Percentiles rank a stretch among this genome's conserved stretches.
These are phyloP conservation scores for Tephrocybe sp. DNA, from an alignment of 768 basidiomycete species.

Conservation along the genomic window DNA sequence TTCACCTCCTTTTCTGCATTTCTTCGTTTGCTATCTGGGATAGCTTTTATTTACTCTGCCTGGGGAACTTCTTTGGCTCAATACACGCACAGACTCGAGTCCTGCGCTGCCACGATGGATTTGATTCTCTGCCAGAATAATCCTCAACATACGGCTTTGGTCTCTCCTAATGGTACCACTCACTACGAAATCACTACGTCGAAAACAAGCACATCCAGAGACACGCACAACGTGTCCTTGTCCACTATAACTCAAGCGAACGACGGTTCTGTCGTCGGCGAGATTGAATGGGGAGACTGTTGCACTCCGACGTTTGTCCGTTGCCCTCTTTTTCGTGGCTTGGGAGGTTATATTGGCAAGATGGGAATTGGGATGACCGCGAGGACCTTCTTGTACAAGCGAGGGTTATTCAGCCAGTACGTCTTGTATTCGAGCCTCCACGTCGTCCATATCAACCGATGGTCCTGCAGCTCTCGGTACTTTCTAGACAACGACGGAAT, in stretches of 20 bases:
- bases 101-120: slow-evolving; percentile 34
- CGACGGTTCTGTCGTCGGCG: slow-evolving; percentile 41
- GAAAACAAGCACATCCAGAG: slow-evolving; percentile 16
- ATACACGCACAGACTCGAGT: no score
- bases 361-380: slow-evolving; percentile 30
- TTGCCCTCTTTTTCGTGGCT: slow-evolving; percentile 33
- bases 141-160: slow-evolving; percentile 44
- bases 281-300: slow-evolving; percentile 46
- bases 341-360: slow-evolving; percentile 23
- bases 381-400: slow-evolving; percentile 41
- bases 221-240: slow-evolving; percentile 27
- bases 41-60: not conserved
- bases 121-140: slow-evolving; percentile 52
- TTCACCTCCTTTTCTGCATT: not conserved
- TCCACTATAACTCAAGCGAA: slow-evolving; percentile 40
- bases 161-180: slow-evolving; percentile 47
- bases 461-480: slow-evolving; percentile 37
- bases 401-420: slow-evolving; percentile 37
- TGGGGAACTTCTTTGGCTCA: no score
- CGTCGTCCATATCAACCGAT: not conserved
- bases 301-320: slow-evolving; percentile 40
- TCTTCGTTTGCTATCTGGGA: slow-evolving; percentile 10
- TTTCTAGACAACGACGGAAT: slow-evolving; percentile 47
- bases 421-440: slow-evolving; percentile 17
- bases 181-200: slow-evolving; percentile 47